These are phyloP conservation scores for Dissophora ornata DNA, from an alignment of 192 early-diverging fungal species.

Conservation along the genomic window DNA sequence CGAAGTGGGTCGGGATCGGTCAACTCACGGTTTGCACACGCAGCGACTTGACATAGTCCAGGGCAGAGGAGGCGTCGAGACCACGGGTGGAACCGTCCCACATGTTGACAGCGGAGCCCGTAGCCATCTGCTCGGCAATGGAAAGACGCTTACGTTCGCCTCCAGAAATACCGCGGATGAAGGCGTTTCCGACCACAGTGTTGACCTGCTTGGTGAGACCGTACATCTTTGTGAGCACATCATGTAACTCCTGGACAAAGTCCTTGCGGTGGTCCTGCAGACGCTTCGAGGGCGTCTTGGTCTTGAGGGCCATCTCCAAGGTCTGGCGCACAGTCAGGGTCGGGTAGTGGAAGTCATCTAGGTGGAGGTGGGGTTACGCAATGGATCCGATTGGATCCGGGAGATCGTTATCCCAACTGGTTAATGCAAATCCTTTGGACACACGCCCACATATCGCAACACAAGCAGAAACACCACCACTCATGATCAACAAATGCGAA, in stretches of 20 bases:
- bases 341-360: conserved; percentile 81
- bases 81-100: conserved; percentile 82
- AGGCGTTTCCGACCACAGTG: conserved; percentile 80
- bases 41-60: conserved; percentile 82
- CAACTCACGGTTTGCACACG: conserved; percentile 69
- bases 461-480: neutral
- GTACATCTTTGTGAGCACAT: conserved; percentile 70
- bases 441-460: neutral
- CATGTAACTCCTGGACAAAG: conserved; percentile 62
- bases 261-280: conserved; percentile 60
- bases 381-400: no score
- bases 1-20: no score
- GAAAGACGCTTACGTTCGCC: conserved; percentile 84
- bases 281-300: conserved; percentile 71
- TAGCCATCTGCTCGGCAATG: conserved; percentile 81
- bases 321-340: conserved; percentile 85
- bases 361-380: no score
- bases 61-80: conserved; percentile 82
- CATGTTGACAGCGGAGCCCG: conserved; percentile 62
- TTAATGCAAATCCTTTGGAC: neutral
- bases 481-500: no score
- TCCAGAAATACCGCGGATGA: conserved; percentile 82
- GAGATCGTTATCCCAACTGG: conserved; percentile 3
- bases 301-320: conserved; percentile 79
- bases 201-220: conserved; percentile 72